Evolutionary conservation across 306 rosid species (phyloP).

Genomic region (Acacia acuminata): DNA sequence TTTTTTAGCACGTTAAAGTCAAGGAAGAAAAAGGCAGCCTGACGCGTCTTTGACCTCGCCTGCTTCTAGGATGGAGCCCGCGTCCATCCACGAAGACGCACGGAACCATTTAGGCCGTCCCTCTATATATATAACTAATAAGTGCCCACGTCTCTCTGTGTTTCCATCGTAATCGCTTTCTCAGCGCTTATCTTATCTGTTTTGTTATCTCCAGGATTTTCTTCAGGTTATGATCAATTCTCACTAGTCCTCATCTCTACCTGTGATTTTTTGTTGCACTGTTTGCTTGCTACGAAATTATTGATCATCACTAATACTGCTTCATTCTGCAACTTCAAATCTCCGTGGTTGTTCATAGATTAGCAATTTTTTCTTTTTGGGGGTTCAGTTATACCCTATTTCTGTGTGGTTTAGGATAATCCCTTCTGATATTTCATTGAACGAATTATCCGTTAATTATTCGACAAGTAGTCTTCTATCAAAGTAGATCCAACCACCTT

Average conservation of each 20-base stretch:
- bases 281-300: slow-evolving; percentile 10
- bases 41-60: background rate
- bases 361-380: background rate
- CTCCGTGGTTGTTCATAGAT: slow-evolving; percentile 4
- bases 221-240: background rate
- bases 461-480: background rate
- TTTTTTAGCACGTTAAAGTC: background rate
- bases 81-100: background rate
- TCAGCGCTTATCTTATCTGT: background rate
- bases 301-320: background rate
- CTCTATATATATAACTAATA: background rate
- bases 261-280: background rate
- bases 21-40: background rate
- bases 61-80: background rate
- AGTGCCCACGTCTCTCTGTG: background rate
- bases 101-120: background rate
- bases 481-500: background rate
- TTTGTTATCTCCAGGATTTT: background rate
- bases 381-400: background rate
- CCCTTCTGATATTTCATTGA: background rate
- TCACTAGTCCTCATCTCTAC: background rate
- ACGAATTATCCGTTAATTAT: background rate
- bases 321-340: background rate
- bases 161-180: background rate
- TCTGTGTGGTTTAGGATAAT: background rate